Evolutionary conservation across 2,329 filamentous ascomycete genomes (phyloP), one percentile per base, ranked within the genome.

Genomic region (Hymenoscyphus albidus): DNA sequence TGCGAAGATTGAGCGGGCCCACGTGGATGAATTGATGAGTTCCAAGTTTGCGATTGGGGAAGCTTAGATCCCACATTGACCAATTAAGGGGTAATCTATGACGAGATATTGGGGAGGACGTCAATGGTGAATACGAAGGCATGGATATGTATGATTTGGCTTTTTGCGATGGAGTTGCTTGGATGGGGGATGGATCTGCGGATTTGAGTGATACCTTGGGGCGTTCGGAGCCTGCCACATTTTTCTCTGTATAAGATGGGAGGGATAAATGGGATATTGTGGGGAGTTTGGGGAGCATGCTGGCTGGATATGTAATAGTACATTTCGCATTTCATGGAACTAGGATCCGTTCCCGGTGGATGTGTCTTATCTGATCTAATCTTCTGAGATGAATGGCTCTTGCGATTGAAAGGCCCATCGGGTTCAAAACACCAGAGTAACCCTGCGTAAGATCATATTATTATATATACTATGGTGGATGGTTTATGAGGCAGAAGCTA

Each of bases 21-120:
- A 93, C 73, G 87, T 95, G 70, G 92, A 96, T 74, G 85, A 88
- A 69, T 74, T 85, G 74, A 81, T 83, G 80, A 82, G 79, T 62
- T 80, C 78, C 16, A 77, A 79, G 51, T 78, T 78, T 63, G 75
- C 78, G n/a, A 77, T 57, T 35, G 32, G 55, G 18, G 48, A 54
- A 22, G 48, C 48, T 27, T 54, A 54, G 44, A 27, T 27, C 22
- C 4, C 4, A 13, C 18, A 10, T 22, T 54, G 27, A 27, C 22
- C 10, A 3, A 54, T 27, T 2, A 4, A 22, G n/a, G 18, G 10
- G 5, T 22, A 27, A 51, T 51, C 18, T 27, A 54, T 22, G 13
- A 5, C 22, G 12, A 5, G 9, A 12, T 5, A 18, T 22, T 22
- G 22, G 9, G 18, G 48, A 54, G 18, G 9, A 35, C 48, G 13